phyloP scores from a whole-genome alignment of 2,329 filamentous ascomycete species.

The Teratosphaeriaceae sp. region DNA sequence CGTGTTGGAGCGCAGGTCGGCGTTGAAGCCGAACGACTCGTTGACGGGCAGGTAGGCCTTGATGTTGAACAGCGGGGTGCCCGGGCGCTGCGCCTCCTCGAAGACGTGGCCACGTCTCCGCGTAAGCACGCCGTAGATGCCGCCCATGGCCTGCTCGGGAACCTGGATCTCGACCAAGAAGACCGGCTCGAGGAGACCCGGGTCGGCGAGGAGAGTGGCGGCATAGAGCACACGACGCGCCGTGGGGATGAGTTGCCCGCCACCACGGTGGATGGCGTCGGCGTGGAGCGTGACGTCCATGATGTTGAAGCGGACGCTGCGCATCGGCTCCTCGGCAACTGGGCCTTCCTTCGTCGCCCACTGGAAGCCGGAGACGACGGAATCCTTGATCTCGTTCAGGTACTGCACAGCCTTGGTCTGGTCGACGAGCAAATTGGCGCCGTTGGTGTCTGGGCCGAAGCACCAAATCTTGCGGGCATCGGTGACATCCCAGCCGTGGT shows the following conservation, averaged over 20 bases:
- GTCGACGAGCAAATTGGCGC: conserved; percentile 97
- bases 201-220: conserved; percentile 81
- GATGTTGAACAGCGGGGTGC: conserved; percentile 99
- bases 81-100: conserved; percentile 93
- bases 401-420: conserved; percentile 99
- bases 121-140: conserved; percentile 99
- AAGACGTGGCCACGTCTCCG: conserved; percentile 98
- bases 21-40: conserved; percentile 99
- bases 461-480: conserved; percentile 99
- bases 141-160: conserved; percentile 97
- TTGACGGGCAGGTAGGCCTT: conserved; percentile 95
- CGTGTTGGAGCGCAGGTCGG: conserved; percentile 87
- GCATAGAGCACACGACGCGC: conserved; percentile 97
- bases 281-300: conserved; percentile 99
- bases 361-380: conserved; percentile 99
- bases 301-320: conserved; percentile 95
- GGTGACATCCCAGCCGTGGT: conserved; percentile 98
- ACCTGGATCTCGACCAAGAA: conserved; percentile 99
- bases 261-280: conserved; percentile 99
- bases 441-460: conserved; percentile 96
- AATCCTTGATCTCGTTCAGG: conserved; percentile 99
- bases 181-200: conserved; percentile 90
- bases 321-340: conserved; percentile 97
- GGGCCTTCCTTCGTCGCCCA: conserved; percentile 98
- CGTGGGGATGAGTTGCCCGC: conserved; percentile 97